A percentile compares a stretch with the other conserved stretches of the same genome.
These are phyloP conservation scores for Aureoboletus auriporus DNA, from an alignment of 768 basidiomycete species.

Conservation along the genomic window DNA sequence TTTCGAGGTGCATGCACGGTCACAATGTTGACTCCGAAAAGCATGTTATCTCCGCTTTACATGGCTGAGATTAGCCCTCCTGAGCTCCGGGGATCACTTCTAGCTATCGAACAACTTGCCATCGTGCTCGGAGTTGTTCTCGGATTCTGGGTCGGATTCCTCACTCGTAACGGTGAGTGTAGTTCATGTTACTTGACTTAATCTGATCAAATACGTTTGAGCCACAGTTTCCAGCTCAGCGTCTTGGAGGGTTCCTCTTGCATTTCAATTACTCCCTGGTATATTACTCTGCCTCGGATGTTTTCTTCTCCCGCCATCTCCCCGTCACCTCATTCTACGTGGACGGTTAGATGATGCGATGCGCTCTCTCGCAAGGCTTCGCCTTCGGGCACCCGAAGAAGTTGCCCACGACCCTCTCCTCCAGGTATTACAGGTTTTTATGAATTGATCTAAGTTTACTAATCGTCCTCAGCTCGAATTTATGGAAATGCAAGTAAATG, in stretches of 20 bases:
- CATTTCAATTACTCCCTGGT: conserved; percentile 67
- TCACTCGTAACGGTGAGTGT: conserved; percentile 57
- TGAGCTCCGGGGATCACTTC: conserved; percentile 71
- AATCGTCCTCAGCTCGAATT: conserved; percentile 52
- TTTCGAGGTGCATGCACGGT: conserved; percentile 8
- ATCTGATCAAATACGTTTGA: neutral
- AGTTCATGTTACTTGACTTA: neutral
- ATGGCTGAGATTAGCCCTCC: conserved; percentile 85
- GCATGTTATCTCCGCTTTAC: conserved; percentile 78
- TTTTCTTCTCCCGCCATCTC: conserved; percentile 45
- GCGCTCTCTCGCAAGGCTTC: conserved; percentile 47
- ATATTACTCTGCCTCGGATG: conserved; percentile 60
- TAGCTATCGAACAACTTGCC: conserved; percentile 76
- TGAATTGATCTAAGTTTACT: neutral
- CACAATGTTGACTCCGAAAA: conserved; percentile 23
- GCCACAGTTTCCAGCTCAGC: conserved; percentile 51
- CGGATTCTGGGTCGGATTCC: conserved; percentile 80
- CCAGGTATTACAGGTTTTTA: conserved; percentile 33
- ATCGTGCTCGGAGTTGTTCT: conserved; percentile 80
- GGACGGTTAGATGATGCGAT: conserved; percentile 58
- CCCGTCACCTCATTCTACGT: conserved; percentile 43
- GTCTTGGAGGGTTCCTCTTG: conserved; percentile 79
- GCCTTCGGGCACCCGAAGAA: conserved; percentile 45
- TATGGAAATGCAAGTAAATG: conserved; percentile 72
- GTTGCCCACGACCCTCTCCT: conserved; percentile 46